These are phyloP conservation scores for Phaeotremella skinneri DNA, from an alignment of 768 basidiomycete species.

Conservation along the genomic window DNA sequence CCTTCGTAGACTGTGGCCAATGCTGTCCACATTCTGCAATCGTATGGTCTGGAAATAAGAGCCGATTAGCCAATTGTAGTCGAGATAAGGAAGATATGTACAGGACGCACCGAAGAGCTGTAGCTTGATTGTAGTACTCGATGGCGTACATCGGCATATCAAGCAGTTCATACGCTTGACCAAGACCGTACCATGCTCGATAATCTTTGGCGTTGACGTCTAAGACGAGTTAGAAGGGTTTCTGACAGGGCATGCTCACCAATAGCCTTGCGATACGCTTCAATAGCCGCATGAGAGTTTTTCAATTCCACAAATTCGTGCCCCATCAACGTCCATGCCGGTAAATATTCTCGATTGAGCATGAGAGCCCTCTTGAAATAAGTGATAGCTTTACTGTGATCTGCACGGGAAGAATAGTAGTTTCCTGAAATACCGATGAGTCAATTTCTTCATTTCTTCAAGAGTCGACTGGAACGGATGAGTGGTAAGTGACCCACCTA, in stretches of 20 bases:
- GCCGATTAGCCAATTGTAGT: too few relatives aligned
- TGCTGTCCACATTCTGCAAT: constrained; percentile 93
- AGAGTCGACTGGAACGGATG: neutral
- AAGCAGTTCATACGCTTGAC: constrained; percentile 93
- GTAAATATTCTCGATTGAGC: constrained; percentile 87
- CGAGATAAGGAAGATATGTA: constrained; percentile 2
- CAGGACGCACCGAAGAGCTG: constrained; percentile 73
- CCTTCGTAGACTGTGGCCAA: constrained; percentile 92
- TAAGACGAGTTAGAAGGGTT: constrained; percentile 45
- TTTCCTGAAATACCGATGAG: constrained; percentile 64
- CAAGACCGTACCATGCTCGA: constrained; percentile 96
- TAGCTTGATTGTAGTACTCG: constrained; percentile 94
- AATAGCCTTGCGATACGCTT: constrained; percentile 92
- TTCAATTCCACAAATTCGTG: constrained; percentile 99
- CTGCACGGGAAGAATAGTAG: constrained; percentile 86
- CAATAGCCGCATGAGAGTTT: constrained; percentile 97
- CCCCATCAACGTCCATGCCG: constrained; percentile 98
- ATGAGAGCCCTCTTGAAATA: constrained; percentile 95
- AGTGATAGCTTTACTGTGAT: constrained; percentile 92
- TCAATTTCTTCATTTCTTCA: constrained; percentile 2
- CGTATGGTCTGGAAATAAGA: constrained; percentile 71
- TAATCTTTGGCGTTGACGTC: constrained; percentile 97
- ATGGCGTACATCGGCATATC: constrained; percentile 96
- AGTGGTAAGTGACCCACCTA: constrained; percentile 62
- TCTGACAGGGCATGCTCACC: constrained; percentile 58